Conservation (phyloP, 1,139 yeast species). For the Debaryomycetaceae sp. region DNA sequence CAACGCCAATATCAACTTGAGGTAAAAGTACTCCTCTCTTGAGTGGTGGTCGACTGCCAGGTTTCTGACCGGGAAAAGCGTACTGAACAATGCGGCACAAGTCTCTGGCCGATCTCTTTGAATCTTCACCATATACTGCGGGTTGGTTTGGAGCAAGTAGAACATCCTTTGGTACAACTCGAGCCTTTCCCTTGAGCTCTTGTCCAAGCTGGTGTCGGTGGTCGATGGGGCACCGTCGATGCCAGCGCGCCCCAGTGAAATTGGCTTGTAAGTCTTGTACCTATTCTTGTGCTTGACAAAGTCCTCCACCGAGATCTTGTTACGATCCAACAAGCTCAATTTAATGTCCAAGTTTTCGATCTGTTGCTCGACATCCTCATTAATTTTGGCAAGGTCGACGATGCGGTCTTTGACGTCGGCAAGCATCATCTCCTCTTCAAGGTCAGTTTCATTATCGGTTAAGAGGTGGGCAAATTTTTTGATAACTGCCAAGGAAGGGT, state of each 20-base stretch:
- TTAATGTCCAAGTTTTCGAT: slow-evolving; percentile 81
- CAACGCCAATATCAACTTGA: slow-evolving; percentile 55
- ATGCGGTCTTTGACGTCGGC: slow-evolving; percentile 67
- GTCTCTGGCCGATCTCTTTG: too few species aligned
- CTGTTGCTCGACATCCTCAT: slow-evolving; percentile 66
- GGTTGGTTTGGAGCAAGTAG: slow-evolving; percentile 81
- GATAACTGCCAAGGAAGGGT: slow-evolving; percentile 77
- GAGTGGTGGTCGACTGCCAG: slow-evolving; percentile 29
- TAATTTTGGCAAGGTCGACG: slow-evolving; percentile 55
- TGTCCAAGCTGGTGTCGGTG: slow-evolving; percentile 20
- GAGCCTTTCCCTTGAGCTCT: slow-evolving; percentile 38
- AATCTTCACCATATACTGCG: slow-evolving; percentile 64
- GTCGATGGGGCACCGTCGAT: neutral
- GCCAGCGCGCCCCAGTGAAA: neutral
- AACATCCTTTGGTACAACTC: slow-evolving; percentile 75
- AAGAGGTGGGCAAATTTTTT: slow-evolving; percentile 73
- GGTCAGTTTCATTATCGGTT: slow-evolving; percentile 71
- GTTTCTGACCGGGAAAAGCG: slow-evolving; percentile 43
- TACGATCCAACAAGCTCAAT: slow-evolving; percentile 71
- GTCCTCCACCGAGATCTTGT: slow-evolving; percentile 77
- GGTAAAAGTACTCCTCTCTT: slow-evolving; percentile 72
- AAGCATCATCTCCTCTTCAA: slow-evolving; percentile 69
- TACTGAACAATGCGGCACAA: slow-evolving; percentile 49
- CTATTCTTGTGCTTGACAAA: slow-evolving; percentile 54
- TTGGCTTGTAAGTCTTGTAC: slow-evolving; percentile 19